Percentiles rank a stretch among this genome's conserved stretches.
Evolutionary conservation across 2,329 filamentous ascomycete genomes (phyloP).

Genomic region (Leptoxyphium fumago): DNA sequence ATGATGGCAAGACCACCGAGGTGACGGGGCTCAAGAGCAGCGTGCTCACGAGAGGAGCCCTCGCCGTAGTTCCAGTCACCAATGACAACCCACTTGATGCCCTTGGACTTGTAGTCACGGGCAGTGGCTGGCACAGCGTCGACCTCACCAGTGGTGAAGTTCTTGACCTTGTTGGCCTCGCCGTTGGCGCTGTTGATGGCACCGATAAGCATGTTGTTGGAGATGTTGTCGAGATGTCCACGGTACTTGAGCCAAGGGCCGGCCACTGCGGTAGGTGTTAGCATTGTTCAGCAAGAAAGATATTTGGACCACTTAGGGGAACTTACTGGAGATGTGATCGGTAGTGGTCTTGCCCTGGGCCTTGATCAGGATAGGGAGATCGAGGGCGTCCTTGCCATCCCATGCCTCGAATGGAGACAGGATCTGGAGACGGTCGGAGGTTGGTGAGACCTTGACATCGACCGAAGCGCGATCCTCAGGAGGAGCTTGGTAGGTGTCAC

Average conservation of each 20-base stretch:
- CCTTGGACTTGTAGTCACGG: constrained; percentile 96
- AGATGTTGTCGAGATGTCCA: constrained; percentile 98
- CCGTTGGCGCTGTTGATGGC: constrained; percentile 92
- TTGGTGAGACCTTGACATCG: constrained; percentile 68
- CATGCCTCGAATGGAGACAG: constrained; percentile 74
- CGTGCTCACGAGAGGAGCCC: constrained; percentile 94
- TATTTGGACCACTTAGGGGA: background rate
- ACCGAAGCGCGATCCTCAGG: constrained; percentile 62
- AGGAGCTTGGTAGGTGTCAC: constrained; percentile 91
- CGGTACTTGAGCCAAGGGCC: constrained; percentile 98
- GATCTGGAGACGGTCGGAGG: constrained; percentile 86
- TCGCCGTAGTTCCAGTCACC: constrained; percentile 99
- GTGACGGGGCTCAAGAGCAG: constrained; percentile 92
- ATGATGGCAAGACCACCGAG: constrained; percentile 96
- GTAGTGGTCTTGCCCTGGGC: constrained; percentile 90
- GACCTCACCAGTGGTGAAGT: constrained; percentile 69
- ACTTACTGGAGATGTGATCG: constrained; percentile 71
- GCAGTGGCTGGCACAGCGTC: constrained; percentile 85
- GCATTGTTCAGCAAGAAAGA: constrained; percentile 4
- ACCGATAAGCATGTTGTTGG: constrained; percentile 98
- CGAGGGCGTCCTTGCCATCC: constrained; percentile 77
- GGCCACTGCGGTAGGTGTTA: constrained; percentile 41
- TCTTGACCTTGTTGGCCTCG: constrained; percentile 95
- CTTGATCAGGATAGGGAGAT: constrained; percentile 93
- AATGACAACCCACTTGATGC: constrained; percentile 90